Base-by-base conservation (phyloP, 2,329 filamentous ascomycete genomes). In the Pseudogymnoascus sp. region DNA sequence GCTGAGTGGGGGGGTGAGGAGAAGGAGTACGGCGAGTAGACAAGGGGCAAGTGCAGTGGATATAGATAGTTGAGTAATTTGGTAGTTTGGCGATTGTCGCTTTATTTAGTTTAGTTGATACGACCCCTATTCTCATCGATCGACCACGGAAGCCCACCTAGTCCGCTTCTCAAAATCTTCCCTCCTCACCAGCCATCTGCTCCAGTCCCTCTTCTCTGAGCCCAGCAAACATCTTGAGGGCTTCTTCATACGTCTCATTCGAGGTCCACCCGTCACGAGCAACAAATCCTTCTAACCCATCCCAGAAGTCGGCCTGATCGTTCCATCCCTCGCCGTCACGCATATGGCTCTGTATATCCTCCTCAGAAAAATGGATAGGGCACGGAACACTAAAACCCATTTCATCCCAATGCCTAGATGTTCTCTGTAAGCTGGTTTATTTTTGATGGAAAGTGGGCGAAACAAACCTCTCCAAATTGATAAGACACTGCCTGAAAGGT, bases 231-330 rank as follows among this genome's bases (percentile, higher is more conserved):
- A 74, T 65, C 19, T 69, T 63, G 30, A 72, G 63, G 38, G 72
- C 71, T 63, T 71, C 64, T 13, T 71, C 65, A 57, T 73, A 74
- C 30, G 67, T 68, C 55, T 73, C 67, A 60, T 68, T 67, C 15
- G 68, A 62, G 13, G 71, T 73, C 69, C 71, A 75, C 33, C 73
- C 71, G 67, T 74, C 72, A 30, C 72, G 66, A 58, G 66, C 60
- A 33, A 74, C 69, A 63, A 74, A 65, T 8, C 66, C 65, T 34
- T 70, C 64, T 60, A 75, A 61, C 56, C 63, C 65, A 48, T 71
- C 67, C 69, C 71, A 74, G 57, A 74, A 74, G 56, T 74, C 69
- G 38, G 63, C 63, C 30, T 38, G 60, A 58, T 68, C 67, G 59
- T 71, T 71, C 66, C 67, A 72, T 38, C 66, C 64, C 57, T 67